phyloP scores from a whole-genome alignment of 306 rosid genomes.

The Cucumis melo region DNA sequence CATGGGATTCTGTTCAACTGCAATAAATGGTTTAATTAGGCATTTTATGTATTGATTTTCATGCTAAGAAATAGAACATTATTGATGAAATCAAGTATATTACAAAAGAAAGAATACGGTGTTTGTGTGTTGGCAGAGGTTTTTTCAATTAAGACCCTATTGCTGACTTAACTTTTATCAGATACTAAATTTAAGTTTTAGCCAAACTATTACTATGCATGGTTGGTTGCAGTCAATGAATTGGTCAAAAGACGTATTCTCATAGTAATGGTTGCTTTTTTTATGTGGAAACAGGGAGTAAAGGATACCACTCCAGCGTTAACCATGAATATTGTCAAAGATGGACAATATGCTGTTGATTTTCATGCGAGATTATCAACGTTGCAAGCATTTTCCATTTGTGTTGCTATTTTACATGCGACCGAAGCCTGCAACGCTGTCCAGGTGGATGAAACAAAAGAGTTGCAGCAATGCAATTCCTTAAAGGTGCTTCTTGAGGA shows the following conservation, averaged over 20 bases:
- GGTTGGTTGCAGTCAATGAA: background rate
- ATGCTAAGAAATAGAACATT: background rate
- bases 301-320: constrained; percentile 60
- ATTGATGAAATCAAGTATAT: background rate
- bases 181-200: background rate
- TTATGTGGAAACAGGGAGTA: constrained; percentile 43
- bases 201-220: background rate
- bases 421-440: constrained; percentile 26
- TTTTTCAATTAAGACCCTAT: background rate
- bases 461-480: constrained; percentile 37
- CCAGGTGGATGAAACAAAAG: constrained; percentile 22
- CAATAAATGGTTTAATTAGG: background rate
- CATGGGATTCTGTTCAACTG: background rate
- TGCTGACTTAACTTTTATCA: background rate
- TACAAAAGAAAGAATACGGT: background rate
- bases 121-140: background rate
- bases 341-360: constrained; percentile 68
- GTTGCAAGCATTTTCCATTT: constrained; percentile 79
- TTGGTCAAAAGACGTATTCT: background rate
- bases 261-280: constrained; percentile 6
- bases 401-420: constrained; percentile 74
- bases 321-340: constrained; percentile 53
- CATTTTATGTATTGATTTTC: background rate
- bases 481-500: constrained; percentile 70
- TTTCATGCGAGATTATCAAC: constrained; percentile 81